Base-by-base conservation (phyloP, 331 rosid species). In the Malus hybrid region DNA sequence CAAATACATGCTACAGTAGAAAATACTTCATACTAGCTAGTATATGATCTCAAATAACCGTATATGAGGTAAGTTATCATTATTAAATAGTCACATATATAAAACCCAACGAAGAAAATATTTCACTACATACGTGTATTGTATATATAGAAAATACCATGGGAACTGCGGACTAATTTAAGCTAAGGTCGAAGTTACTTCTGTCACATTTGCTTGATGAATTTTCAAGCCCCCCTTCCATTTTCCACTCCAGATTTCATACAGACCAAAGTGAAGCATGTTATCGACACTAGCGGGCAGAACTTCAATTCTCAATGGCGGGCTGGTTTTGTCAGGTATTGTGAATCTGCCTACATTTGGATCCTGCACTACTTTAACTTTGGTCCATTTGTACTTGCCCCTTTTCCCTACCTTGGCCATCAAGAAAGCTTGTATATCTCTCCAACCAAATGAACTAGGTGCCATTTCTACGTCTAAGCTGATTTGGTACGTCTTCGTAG, bases 221-320 rank as follows among this genome's bases (percentile, higher is more conserved):
- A 81, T 81, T 32, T 57, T 39, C 59, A 81, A 50, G 72, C 85
- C 85, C 20, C 85, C 81, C 55, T 81, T 81, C 81, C 85, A 81
- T 72, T 76, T 81, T 39, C 72, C 85, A 48, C 81, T 81, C 85
- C 85, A 81, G 56, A 81, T 79, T 77, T 81, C 85, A 66, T 76
- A 81, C 61, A 81, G 76, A 67, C 85, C 85, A 22, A 81, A 81
- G 36, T 76, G 36, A 67, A 81, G 75, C 52, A 2, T 34, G 11
- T 0, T 62, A 24, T 76, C 77, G 0, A 1, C 0, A 2, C 11
- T 0, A 1, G 1, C 2, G 0, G 2, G 0, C 5, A 13, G 5
- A 66, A 56, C 57, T 0, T 22, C 42, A 24, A 75, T 33, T 4
- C 0, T 14, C 11, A 68, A 29, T 3, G 8, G 0, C 4, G 10